These are phyloP conservation scores for Cercospora canescens DNA, from an alignment of 2,329 filamentous ascomycete species.

Conservation along the genomic window DNA sequence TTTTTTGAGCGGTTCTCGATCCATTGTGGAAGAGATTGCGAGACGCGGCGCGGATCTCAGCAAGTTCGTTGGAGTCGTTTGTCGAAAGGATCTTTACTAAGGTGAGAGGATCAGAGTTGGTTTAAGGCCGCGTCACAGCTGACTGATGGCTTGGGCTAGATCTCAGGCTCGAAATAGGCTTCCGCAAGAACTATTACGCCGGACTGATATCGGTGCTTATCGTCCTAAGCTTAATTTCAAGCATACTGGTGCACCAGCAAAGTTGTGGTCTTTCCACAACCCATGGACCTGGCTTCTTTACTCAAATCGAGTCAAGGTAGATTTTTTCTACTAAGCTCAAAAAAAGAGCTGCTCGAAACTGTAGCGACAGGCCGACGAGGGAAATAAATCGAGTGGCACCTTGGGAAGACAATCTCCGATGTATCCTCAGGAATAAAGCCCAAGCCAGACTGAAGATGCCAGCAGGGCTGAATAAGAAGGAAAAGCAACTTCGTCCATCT, in stretches of 20 bases:
- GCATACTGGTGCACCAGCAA: neutral
- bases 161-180: neutral
- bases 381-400: too few relatives aligned
- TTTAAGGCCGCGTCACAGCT: neutral
- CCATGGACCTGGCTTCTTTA: too few relatives aligned
- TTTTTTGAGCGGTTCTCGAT: slow-evolving; percentile 37
- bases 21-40: neutral
- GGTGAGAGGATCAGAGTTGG: neutral
- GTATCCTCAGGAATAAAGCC: slow-evolving; percentile 10
- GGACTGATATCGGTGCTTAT: neutral
- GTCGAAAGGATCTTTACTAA: neutral
- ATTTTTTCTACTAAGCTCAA: too few relatives aligned
- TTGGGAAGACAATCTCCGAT: neutral
- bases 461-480: slow-evolving; percentile 5
- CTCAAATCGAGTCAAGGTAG: too few relatives aligned
- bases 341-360: too few relatives aligned
- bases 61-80: neutral
- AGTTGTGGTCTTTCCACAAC: too few relatives aligned
- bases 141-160: neutral
- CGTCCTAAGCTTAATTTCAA: neutral
- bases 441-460: neutral
- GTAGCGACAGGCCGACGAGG: too few relatives aligned
- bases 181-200: neutral
- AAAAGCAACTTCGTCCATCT: slow-evolving; percentile 14
- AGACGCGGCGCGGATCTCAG: neutral